These are phyloP conservation scores for Parachaetomium inaequale DNA, from an alignment of 495 filamentous ascomycete genomes.

Conservation along the genomic window DNA sequence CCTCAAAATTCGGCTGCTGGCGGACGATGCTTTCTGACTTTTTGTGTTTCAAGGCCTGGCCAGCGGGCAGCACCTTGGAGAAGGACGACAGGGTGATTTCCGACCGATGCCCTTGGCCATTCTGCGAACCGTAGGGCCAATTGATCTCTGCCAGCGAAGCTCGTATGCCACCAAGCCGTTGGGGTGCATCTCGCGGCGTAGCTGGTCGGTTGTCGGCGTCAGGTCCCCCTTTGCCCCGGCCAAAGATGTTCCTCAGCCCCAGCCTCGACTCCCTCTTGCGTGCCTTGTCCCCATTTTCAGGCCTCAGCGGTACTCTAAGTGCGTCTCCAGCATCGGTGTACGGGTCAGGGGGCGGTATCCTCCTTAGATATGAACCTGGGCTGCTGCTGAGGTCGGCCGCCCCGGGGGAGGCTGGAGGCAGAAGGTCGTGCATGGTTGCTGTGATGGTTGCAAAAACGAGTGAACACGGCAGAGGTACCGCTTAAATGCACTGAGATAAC, in stretches of 20 bases:
- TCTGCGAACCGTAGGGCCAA: constrained; percentile 40
- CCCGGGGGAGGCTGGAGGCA: constrained; percentile 23
- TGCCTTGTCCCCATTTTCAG: constrained; percentile 30
- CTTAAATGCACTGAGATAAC: background rate
- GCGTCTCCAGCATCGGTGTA: constrained; percentile 16
- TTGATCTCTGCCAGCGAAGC: constrained; percentile 45
- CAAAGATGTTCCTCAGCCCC: constrained; percentile 41
- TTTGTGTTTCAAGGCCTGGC: constrained; percentile 35
- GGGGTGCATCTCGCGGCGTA: constrained; percentile 21
- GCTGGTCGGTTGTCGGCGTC: constrained; percentile 26
- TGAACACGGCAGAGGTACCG: constrained; percentile 11
- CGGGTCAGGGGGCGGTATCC: constrained; percentile 27
- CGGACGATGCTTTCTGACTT: constrained; percentile 35
- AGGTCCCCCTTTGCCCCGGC: background rate
- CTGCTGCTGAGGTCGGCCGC: constrained; percentile 22
- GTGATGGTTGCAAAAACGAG: constrained; percentile 13
- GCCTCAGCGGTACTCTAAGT: constrained; percentile 26
- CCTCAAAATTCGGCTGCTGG: constrained; percentile 20
- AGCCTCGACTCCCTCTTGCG: constrained; percentile 46
- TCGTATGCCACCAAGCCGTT: constrained; percentile 36
- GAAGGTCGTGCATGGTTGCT: constrained; percentile 22
- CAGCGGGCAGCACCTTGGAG: constrained; percentile 13
- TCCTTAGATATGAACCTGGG: constrained; percentile 20
- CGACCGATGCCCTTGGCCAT: constrained; percentile 33
- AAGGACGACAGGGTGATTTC: constrained; percentile 35